Percentiles rank a stretch among this genome's conserved stretches.
These are phyloP conservation scores for Geotrichum cucujoidarum DNA, from an alignment of 1,139 yeast species.

Conservation along the genomic window DNA sequence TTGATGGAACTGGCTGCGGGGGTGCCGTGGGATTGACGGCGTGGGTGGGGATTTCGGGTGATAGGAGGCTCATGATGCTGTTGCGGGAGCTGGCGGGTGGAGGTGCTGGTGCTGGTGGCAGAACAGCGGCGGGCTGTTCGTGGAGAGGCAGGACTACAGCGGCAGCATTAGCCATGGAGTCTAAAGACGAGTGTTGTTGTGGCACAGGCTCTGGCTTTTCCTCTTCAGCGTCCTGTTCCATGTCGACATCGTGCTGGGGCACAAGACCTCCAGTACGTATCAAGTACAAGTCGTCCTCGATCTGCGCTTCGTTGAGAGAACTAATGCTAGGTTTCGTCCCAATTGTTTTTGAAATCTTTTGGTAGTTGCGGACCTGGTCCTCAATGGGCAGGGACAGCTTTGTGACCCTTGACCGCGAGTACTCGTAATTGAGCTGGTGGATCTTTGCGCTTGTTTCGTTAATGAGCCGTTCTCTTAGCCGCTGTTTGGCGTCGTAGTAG, in stretches of 20 bases:
- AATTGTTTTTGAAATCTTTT: conserved; percentile 1
- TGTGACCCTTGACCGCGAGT: conserved; percentile 3
- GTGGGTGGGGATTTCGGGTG: neutral
- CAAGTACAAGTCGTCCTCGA: conserved; percentile 5
- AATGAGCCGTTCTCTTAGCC: conserved; percentile 8
- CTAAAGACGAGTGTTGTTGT: neutral
- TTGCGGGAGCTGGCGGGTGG: neutral
- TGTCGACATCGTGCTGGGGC: conserved; percentile 1
- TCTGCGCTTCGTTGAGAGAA: conserved; percentile 1
- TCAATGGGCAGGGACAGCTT: conserved; percentile 7
- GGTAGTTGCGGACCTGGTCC: conserved; percentile 4
- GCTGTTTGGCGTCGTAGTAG: conserved; percentile 9
- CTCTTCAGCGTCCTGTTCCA: neutral
- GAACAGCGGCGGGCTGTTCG: neutral
- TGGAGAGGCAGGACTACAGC: conserved; percentile 1
- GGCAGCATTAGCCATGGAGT: conserved; percentile 8
- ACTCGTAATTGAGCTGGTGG: conserved; percentile 21
- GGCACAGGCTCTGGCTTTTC: neutral
- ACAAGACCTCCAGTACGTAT: conserved; percentile 6
- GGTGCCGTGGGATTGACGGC: neutral
- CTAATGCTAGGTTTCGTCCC: conserved; percentile 4
- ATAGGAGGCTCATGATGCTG: conserved; percentile 3
- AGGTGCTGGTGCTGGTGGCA: neutral
- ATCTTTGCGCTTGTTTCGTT: conserved; percentile 17
- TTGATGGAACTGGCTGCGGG: neutral